These are phyloP conservation scores for Chaetoceros muelleri DNA, from an alignment of 108 stramenopile species.

Conservation along the genomic window DNA sequence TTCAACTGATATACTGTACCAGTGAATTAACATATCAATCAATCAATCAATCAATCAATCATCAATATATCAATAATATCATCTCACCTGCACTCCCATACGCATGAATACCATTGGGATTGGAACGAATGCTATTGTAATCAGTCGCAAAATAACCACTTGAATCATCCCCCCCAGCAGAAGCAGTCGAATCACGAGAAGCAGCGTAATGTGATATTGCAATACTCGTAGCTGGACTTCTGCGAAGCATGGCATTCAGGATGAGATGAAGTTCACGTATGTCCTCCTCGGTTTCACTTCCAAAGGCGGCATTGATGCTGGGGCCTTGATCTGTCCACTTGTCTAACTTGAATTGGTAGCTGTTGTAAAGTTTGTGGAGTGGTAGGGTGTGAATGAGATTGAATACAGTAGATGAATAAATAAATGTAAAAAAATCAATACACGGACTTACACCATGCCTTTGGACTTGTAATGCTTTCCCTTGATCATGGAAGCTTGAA, in stretches of 20 bases:
- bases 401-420: neutral
- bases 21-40: too few species aligned
- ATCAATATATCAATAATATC: too few species aligned
- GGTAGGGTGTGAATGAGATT: neutral
- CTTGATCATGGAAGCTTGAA: neutral
- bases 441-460: neutral
- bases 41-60: too few species aligned
- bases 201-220: neutral
- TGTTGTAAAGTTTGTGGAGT: neutral
- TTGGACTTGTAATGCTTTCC: neutral
- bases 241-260: neutral
- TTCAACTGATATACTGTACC: too few species aligned
- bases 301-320: constrained; percentile 86
- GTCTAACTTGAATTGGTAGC: constrained; percentile 74
- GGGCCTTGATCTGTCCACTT: constrained; percentile 89
- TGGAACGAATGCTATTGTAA: too few species aligned
- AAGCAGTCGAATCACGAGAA: too few species aligned
- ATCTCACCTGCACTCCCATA: neutral
- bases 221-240: neutral
- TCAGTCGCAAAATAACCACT: neutral
- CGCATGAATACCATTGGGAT: too few species aligned
- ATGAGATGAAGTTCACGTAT: neutral
- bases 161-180: neutral
- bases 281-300: neutral
- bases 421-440: neutral